Base-by-base conservation (phyloP, 2,329 filamentous ascomycete species). In the Aspergillus vadensis region DNA sequence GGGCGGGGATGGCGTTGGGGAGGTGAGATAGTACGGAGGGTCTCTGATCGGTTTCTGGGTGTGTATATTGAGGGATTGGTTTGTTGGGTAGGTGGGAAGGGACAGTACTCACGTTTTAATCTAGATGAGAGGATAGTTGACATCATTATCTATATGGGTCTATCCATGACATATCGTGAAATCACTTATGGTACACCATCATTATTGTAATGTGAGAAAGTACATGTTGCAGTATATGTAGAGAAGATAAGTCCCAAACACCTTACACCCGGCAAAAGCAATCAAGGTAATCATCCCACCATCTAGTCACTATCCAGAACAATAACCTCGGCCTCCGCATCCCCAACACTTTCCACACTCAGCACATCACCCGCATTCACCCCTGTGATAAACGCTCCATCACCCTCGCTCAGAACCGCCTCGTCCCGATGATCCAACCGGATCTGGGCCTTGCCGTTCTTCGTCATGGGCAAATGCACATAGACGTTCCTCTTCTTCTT, bases 391-490 rank as follows among this genome's bases (percentile, higher is more conserved):
- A 91, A 95, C 1, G 90, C 91, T 15, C 91, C 91, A 76, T 96
- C 92, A 0, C 92, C 92, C 76, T 96, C 92, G 1, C 79, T 80
- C 17, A 96, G 74, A 15, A 90, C 79, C 0, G 85, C 85, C 63
- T 90, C 86, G 48, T 90, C 87, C 59, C 87, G 79, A 1, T 86
- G 86, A 70, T 83, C 90, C 68, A 88, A 79, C 65, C 84, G 84
- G 61, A 96, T 86, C 80, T 86, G 91, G 39, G 90, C 84, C 66
- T 87, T 90, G 23, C 90, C 90, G 43, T 82, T 82, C 79, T 91
- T 89, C 0, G 88, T 88, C 90, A 93, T 94, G 17, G 92, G 85
- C 57, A 96, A 66, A 75, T 96, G 92, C 38, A 95, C 78, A 74
- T 88, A 96, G 2, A 96, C 85, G 79, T 95, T 93, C 70, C 86